phyloP scores from a whole-genome alignment of 1,284 basidiomycete genomes.

The Ganoderma meredithae region DNA sequence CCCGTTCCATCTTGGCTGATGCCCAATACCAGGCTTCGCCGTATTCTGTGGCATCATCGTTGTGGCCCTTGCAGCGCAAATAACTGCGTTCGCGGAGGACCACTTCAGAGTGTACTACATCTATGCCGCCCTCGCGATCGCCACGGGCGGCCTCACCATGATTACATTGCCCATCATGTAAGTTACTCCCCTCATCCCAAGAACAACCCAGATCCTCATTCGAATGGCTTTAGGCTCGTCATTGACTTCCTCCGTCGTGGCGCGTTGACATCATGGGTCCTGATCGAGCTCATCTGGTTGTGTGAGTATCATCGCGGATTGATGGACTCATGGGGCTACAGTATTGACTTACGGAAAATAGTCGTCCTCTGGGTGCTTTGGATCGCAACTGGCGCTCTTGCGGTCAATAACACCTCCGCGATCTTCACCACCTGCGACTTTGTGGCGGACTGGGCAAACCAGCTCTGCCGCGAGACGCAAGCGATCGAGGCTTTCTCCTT shows the following conservation, averaged over 20 bases:
- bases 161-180: slow-evolving; percentile 37
- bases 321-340: background rate
- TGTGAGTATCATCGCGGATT: slow-evolving; percentile 27
- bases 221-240: slow-evolving; percentile 27
- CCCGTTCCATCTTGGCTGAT: background rate
- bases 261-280: slow-evolving; percentile 40
- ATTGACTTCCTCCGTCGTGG: slow-evolving; percentile 35
- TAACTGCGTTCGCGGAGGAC: slow-evolving; percentile 27
- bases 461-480: slow-evolving; percentile 34
- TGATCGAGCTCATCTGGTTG: slow-evolving; percentile 39
- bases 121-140: slow-evolving; percentile 35
- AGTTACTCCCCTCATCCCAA: background rate
- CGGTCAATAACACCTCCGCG: slow-evolving; percentile 22
- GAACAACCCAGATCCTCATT: no score
- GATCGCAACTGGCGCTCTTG: slow-evolving; percentile 31
- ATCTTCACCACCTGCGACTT: slow-evolving; percentile 29
- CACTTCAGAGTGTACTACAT: slow-evolving; percentile 26
- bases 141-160: slow-evolving; percentile 34
- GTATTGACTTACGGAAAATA: background rate
- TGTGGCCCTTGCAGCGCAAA: slow-evolving; percentile 32
- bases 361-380: slow-evolving; percentile 34
- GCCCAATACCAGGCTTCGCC: slow-evolving; percentile 17
- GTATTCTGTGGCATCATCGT: slow-evolving; percentile 32
- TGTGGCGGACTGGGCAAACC: slow-evolving; percentile 22
- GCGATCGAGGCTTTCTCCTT: slow-evolving; percentile 35